Base-by-base conservation (phyloP, 805 yeast genomes). In the Lipomyces lipofer region DNA sequence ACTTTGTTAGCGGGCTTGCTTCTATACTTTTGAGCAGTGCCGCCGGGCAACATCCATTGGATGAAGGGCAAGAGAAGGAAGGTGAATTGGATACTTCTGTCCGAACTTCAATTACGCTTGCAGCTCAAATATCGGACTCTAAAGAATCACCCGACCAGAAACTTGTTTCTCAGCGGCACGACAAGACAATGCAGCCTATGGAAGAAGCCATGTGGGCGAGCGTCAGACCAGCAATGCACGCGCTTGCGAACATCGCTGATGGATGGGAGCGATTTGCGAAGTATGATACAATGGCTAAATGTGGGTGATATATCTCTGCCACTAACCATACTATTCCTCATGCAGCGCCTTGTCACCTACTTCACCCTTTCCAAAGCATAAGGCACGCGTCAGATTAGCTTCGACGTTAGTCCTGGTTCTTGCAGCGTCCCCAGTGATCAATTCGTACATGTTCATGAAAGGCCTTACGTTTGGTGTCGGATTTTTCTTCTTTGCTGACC, bases 201-300 rank as follows among this genome's bases (percentile, higher is more conserved):
- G 56, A 52, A 24, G 56, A 52, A 9, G 47, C 46, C 8, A 27
- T 52, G 15, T 52, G 56, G 56, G 5, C 39, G 8, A 17, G 36
- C 27, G 28, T 52, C n/a, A 36, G 32, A 19, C 56, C 56, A 2
- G 24, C 47, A 9, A 52, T 52, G 56, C 56, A 52, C 27, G 22
- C 35, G 2, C 13, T 52, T 4, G 38, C 56, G 5, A 43, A 46
- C 19, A 42, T 52, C 13, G 52, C 52, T 8, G 56, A 52, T 36
- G 51, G 51, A 13, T 47, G 56, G 56, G 56, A 52, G 40, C 36
- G 56, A 35, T 36, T 43, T 13, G 43, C 25, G 17, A 52, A 52
- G 56, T 52, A 47, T 19, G 51, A 12, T 9, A 7, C 7, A 2
- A 5, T 29, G 33, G n/a, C n/a, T n/a, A n/a, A n/a, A n/a, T n/a